A percentile compares a stretch with the other conserved stretches of the same genome.
These are phyloP conservation scores for Theileria parva DNA, from an alignment of 169 alveolate species.

Conservation along the genomic window DNA sequence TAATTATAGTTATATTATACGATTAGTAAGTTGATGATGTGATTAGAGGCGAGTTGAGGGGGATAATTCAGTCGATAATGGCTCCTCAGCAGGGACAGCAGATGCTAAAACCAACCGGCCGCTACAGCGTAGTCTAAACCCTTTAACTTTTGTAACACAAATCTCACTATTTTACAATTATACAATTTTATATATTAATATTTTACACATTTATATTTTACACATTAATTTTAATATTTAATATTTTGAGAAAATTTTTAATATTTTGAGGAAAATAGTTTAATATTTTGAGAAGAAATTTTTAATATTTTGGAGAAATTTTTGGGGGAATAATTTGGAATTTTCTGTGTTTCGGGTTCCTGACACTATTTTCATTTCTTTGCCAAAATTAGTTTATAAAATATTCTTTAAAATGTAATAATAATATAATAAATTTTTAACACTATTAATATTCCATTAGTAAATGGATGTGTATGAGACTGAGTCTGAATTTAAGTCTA, in stretches of 20 bases:
- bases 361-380: neutral
- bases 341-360: neutral
- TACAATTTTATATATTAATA: too few relatives aligned
- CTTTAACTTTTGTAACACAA: neutral
- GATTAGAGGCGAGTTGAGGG: slow-evolving; percentile 49
- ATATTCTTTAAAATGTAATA: neutral
- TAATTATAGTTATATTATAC: too few relatives aligned
- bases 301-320: neutral
- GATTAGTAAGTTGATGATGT: too few relatives aligned
- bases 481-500: neutral
- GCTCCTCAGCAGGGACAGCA: slow-evolving; percentile 26
- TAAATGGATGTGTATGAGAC: slow-evolving; percentile 6
- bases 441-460: neutral
- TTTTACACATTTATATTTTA: too few relatives aligned
- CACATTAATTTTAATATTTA: too few relatives aligned
- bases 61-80: slow-evolving; percentile 41
- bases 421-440: neutral
- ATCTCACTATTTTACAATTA: neutral
- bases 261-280: neutral
- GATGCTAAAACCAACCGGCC: slow-evolving; percentile 35
- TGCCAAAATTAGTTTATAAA: neutral
- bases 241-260: too few relatives aligned
- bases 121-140: slow-evolving; percentile 52
- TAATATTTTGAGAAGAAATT: too few relatives aligned
- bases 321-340: neutral